phyloP scores from a whole-genome alignment of 108 stramenopile species.

The Parietichytrium sp. region DNA sequence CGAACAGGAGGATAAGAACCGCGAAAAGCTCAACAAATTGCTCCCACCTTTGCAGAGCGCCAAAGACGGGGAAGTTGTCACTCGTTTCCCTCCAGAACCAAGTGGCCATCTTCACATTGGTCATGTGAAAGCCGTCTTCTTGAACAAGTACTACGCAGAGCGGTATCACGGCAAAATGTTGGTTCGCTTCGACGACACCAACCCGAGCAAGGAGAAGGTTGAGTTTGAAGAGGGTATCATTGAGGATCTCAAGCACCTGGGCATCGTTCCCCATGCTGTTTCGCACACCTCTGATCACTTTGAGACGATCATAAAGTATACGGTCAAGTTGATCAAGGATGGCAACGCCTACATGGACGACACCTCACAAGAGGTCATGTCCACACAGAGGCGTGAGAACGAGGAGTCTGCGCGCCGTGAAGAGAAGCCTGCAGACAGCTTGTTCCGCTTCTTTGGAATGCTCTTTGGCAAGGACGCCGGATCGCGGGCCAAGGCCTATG shows the following conservation, averaged over 20 bases:
- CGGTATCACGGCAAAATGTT: constrained; percentile 87
- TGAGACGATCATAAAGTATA: constrained; percentile 78
- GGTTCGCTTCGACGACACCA: constrained; percentile 95
- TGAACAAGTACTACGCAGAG: constrained; percentile 96
- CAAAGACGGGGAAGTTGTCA: constrained; percentile 79
- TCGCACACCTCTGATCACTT: constrained; percentile 54
- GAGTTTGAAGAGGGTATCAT: constrained; percentile 84
- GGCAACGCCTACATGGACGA: constrained; percentile 98
- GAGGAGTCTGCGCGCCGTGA: constrained; percentile 41
- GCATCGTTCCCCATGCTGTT: constrained; percentile 75
- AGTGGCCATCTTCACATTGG: constrained; percentile 98
- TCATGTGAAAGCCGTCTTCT: constrained; percentile 89
- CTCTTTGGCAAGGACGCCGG: constrained; percentile 1
- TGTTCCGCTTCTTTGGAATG: constrained; percentile 24
- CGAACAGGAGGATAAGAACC: background rate
- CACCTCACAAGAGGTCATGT: constrained; percentile 91
- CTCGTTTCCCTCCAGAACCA: constrained; percentile 97
- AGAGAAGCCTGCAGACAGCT: background rate
- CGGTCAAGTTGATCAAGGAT: constrained; percentile 77
- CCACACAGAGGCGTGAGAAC: constrained; percentile 38
- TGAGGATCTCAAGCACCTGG: constrained; percentile 41
- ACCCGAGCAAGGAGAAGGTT: constrained; percentile 97
- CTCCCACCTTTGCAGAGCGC: constrained; percentile 70
- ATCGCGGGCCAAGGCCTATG: constrained; percentile 46
- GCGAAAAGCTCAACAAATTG: background rate